Evolutionary conservation across 2,329 filamentous ascomycete species (phyloP).

Genomic region (Talaromyces sp.): DNA sequence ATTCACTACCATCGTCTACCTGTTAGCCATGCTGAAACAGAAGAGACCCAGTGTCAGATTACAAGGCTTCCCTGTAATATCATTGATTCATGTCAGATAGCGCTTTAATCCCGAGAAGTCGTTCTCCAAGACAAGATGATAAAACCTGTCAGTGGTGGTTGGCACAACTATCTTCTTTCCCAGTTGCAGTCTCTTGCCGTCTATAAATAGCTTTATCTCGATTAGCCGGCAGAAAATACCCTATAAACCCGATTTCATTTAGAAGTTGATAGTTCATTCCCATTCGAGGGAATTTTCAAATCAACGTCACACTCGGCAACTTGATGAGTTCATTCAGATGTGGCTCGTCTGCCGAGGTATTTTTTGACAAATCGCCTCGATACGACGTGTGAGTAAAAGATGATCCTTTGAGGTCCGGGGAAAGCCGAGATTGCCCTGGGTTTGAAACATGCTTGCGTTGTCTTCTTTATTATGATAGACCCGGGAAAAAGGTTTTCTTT

Average conservation of each 20-base stretch:
- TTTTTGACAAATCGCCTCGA: not conserved
- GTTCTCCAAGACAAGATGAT: not conserved
- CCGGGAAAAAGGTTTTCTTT: not conserved
- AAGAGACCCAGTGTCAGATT: not conserved
- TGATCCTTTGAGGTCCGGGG: not conserved
- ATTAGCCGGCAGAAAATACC: not conserved
- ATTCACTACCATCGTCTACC: not conserved
- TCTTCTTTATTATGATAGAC: not conserved
- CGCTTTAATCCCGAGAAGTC: not conserved
- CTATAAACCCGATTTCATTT: not conserved
- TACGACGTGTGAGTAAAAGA: not conserved
- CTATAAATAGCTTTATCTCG: not conserved
- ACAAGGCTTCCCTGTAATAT: not conserved
- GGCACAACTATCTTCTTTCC: not conserved
- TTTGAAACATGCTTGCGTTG: not conserved
- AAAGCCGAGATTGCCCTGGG: not conserved
- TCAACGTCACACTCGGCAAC: not conserved
- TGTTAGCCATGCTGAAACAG: not conserved
- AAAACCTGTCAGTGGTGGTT: not conserved
- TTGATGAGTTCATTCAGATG: not conserved
- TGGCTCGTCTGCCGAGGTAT: not conserved
- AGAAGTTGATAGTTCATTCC: not conserved
- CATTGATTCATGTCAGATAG: not conserved
- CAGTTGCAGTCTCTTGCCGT: not conserved
- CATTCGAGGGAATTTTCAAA: not conserved